These are phyloP conservation scores for Casuarina glauca DNA, from an alignment of 306 rosid genomes.

Conservation along the genomic window DNA sequence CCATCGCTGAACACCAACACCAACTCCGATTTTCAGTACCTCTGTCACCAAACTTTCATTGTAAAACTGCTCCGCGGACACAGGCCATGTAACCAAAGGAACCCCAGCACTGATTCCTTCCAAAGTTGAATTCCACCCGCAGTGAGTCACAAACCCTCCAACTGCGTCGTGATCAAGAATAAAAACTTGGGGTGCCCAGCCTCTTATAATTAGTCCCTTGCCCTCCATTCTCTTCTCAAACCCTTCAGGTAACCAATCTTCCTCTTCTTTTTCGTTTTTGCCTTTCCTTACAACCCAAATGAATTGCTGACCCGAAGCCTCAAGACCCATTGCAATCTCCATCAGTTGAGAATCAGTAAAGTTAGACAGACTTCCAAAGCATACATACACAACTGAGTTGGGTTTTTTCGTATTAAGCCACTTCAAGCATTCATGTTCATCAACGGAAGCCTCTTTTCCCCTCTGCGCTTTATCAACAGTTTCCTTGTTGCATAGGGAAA, in stretches of 20 bases:
- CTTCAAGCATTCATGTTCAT: slow-evolving; percentile 24
- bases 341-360: no score
- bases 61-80: no score
- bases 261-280: no score
- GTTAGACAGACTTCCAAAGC: no score
- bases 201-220: slow-evolving; percentile 11
- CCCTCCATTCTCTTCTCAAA: no score
- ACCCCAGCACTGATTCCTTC: slow-evolving; percentile 10
- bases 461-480: not conserved
- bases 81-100: slow-evolving; percentile 23
- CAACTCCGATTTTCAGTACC: slow-evolving; percentile 8
- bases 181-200: slow-evolving; percentile 45
- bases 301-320: no score
- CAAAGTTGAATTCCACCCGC: no score
- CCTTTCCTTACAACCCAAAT: no score
- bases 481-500: slow-evolving; percentile 32
- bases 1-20: not conserved
- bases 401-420: slow-evolving; percentile 20
- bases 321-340: no score
- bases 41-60: slow-evolving; percentile 17
- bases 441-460: slow-evolving; percentile 9
- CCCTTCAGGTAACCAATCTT: no score
- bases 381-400: no score
- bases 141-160: not conserved
- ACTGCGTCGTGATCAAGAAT: slow-evolving; percentile 35